Evolutionary conservation across 352 stramenopile species (phyloP), one percentile per base, ranked within the genome.

Genomic region (Pythium graminicola): DNA sequence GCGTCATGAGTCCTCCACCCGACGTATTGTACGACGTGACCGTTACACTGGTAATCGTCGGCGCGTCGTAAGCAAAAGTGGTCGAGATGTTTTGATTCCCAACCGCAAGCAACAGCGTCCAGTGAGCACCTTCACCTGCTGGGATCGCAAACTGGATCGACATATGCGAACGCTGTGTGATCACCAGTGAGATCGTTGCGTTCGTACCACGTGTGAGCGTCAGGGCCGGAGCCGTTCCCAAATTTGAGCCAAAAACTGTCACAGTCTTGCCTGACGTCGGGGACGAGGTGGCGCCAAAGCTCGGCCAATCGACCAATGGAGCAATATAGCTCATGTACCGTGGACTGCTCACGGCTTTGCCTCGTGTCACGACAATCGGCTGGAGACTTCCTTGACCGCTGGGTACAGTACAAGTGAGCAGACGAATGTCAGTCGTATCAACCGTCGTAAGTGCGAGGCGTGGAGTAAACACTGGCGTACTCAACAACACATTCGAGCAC

Each of bases 261-360:
- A 85, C 53, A 0, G 33, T 49, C 46, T 80, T 85, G 22, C 77
- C 77, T 8, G 10, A 42, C 0, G 74, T 85, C n/a, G 71, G 46
- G 0, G 67, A 35, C 19, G 26, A 56, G 22, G 54, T 70, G 1
- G 74, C 67, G 43, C 43, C 56, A 39, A 61, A 71, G 13, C 46
- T 46, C 5, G 19, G 8, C 74, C 74, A 85, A 42, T 81, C 50
- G 3, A 78, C 59, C 6, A 7, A 59, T 4, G 74, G 74, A 14
- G 65, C 33, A 23, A 81, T 81, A 49, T 85, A 85, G 56, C 65
- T 75, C 20, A 85, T 56, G 44, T 57, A 81, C 6, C 72, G 57
- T 16, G 69, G 61, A 44, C 65, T 79, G 29, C 74, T 83, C 31
- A 32, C 19, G 5, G 62, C 68, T 42, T 29, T 63, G 20, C 74